Conservation (phyloP, 176 grass and related monocot genomes). For the bread wheat (Triticum aestivum) region IWGSC_CS_RefSeq_v2.1 NC_057804.1:642944843-642945342, state of each 20-base stretch:
- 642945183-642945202: background rate
- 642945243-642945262: slow-evolving; percentile 40
- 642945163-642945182: slow-evolving; percentile 2
- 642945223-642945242: background rate
- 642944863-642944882: too few relatives aligned
- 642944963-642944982: slow-evolving; percentile 91
- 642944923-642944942: slow-evolving; percentile 76
- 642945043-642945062: slow-evolving; percentile 41
- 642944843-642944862: background rate
- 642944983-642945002: slow-evolving; percentile 72
- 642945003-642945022: slow-evolving; percentile 74
- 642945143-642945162: slow-evolving; percentile 14
- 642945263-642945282: background rate
- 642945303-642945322: background rate
- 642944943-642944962: slow-evolving; percentile 95
- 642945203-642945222: too few relatives aligned
- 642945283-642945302: background rate
- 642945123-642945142: background rate
- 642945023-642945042: slow-evolving; percentile 49
- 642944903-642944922: slow-evolving; percentile 48
- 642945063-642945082: slow-evolving; percentile 68
- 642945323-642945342: background rate
- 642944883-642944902: too few relatives aligned
- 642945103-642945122: slow-evolving; percentile 64
- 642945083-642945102: slow-evolving; percentile 90